These are phyloP conservation scores for Puccinia brachypodii DNA, from an alignment of 1,284 basidiomycete genomes.

Conservation along the genomic window DNA sequence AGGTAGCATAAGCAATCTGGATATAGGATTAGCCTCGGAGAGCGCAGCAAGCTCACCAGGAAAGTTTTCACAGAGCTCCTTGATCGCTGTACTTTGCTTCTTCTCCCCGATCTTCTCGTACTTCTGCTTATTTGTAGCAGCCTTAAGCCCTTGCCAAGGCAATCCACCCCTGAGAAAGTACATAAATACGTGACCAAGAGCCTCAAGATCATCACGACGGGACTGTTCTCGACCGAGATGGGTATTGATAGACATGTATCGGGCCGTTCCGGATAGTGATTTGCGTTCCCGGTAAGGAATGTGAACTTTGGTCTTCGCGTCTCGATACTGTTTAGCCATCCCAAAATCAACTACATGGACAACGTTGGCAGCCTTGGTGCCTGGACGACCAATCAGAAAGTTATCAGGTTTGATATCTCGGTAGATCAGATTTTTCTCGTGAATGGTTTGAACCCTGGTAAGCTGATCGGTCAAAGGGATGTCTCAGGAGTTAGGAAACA, in stretches of 20 bases:
- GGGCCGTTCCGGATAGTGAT: slow-evolving; percentile 80
- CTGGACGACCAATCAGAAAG: slow-evolving; percentile 86
- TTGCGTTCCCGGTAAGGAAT: slow-evolving; percentile 95
- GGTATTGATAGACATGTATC: slow-evolving; percentile 98
- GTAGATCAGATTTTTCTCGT: slow-evolving; percentile 96
- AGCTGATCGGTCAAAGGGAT: slow-evolving; percentile 62
- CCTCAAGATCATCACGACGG: slow-evolving; percentile 87
- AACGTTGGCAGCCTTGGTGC: slow-evolving; percentile 78
- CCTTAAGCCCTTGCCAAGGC: slow-evolving; percentile 95
- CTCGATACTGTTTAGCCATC: slow-evolving; percentile 97
- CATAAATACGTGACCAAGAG: slow-evolving; percentile 95
- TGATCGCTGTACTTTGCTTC: slow-evolving; percentile 94
- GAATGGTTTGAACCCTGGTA: slow-evolving; percentile 86
- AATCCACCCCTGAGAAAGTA: slow-evolving; percentile 88
- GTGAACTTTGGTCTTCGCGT: slow-evolving; percentile 94
- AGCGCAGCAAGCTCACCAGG: slow-evolving; percentile 66
- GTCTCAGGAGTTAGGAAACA: not conserved
- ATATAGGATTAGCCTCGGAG: not conserved
- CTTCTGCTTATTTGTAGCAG: slow-evolving; percentile 96
- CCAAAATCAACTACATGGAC: slow-evolving; percentile 91
- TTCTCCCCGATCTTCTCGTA: slow-evolving; percentile 99
- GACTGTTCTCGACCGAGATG: slow-evolving; percentile 94
- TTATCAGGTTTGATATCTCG: slow-evolving; percentile 98
- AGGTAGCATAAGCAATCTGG: not conserved
- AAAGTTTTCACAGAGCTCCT: slow-evolving; percentile 87